Conservation (phyloP, 1,284 basidiomycete species). For the Cryptococcus jaspeensis region DNA sequence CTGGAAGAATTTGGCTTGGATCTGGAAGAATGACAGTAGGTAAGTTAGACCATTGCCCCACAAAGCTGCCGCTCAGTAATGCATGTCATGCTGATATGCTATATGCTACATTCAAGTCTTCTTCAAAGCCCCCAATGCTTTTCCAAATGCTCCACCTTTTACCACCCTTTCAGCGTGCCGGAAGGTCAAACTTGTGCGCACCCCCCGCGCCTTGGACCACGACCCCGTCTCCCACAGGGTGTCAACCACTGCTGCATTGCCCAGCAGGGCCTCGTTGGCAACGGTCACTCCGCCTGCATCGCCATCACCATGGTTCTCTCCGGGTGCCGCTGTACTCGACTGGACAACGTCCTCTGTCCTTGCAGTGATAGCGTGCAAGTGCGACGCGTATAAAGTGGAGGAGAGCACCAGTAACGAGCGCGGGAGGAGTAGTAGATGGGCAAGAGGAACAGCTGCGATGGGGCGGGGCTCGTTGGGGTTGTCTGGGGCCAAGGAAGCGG, state of each 20-base stretch:
- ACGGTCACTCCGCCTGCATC: constrained; percentile 49
- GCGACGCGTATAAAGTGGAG: constrained; percentile 63
- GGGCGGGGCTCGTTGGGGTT: constrained; percentile 40
- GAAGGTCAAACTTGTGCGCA: constrained; percentile 81
- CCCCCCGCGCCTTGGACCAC: constrained; percentile 57
- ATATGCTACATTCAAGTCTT: constrained; percentile 1
- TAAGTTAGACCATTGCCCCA: too few relatives aligned
- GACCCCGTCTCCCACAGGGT: constrained; percentile 55
- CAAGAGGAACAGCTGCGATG: constrained; percentile 64
- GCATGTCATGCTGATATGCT: too few relatives aligned
- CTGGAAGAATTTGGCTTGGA: constrained; percentile 38
- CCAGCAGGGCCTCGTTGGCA: constrained; percentile 60
- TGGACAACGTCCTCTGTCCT: constrained; percentile 55
- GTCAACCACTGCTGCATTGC: constrained; percentile 50
- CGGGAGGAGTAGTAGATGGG: constrained; percentile 75
- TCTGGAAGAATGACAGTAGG: neutral
- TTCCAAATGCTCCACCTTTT: constrained; percentile 40
- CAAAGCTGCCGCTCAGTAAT: too few relatives aligned
- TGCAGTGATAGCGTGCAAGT: constrained; percentile 72
- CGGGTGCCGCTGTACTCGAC: neutral
- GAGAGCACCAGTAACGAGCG: constrained; percentile 78
- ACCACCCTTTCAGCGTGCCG: constrained; percentile 71
- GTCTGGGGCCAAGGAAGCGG: constrained; percentile 11
- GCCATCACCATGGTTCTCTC: neutral
- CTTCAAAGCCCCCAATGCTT: constrained; percentile 12